A percentile compares a stretch with the other conserved stretches of the same genome.
Conservation (phyloP, 108 stramenopile species). For the Pseudonitzschia multiseries region DNA sequence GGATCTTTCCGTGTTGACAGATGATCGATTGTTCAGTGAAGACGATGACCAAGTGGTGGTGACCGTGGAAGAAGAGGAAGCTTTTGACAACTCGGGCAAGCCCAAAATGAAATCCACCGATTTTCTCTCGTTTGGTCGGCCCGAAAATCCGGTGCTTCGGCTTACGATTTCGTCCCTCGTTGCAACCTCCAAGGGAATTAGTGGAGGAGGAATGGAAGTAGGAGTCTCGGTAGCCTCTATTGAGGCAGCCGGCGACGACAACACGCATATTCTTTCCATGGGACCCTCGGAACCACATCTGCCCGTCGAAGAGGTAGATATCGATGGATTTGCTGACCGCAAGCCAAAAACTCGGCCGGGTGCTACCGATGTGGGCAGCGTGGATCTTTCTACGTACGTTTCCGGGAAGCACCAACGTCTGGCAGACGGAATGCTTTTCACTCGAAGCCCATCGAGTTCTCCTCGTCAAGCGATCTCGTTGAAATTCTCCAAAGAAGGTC, state of each 20-base stretch:
- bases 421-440: neutral
- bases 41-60: slow-evolving; percentile 8
- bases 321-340: slow-evolving; percentile 7
- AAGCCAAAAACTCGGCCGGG: neutral
- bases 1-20: slow-evolving; percentile 46
- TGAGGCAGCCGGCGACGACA: slow-evolving; percentile 11
- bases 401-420: neutral
- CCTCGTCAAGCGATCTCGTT: slow-evolving; percentile 28
- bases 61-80: slow-evolving; percentile 29
- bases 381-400: slow-evolving; percentile 1
- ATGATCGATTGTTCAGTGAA: slow-evolving; percentile 23
- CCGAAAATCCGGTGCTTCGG: slow-evolving; percentile 36
- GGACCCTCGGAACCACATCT: slow-evolving; percentile 10
- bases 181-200: slow-evolving; percentile 19
- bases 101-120: slow-evolving; percentile 41
- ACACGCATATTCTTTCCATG: slow-evolving; percentile 23
- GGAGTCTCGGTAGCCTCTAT: slow-evolving; percentile 23
- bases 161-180: slow-evolving; percentile 24
- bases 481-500: slow-evolving; percentile 9
- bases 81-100: slow-evolving; percentile 18
- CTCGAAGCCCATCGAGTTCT: neutral
- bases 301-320: slow-evolving; percentile 26
- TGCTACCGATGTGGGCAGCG: neutral
- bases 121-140: slow-evolving; percentile 45
- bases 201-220: slow-evolving; percentile 27